Conservation (phyloP, 2,329 filamentous ascomycete species). For the Didymella sp. region DNA sequence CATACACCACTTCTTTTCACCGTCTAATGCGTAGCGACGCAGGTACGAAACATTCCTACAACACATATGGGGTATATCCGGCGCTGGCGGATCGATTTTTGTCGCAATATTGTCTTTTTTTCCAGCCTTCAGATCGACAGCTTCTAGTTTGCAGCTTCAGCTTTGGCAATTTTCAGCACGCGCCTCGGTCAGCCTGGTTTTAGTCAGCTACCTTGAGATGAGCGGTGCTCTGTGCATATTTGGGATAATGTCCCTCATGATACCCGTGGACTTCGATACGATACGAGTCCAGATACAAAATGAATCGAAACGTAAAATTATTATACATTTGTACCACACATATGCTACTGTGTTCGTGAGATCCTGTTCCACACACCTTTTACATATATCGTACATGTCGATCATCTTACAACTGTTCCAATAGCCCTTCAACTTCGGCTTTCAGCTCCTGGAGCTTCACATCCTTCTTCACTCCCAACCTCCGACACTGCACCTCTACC, state of each 20-base stretch:
- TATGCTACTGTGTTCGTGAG: background rate
- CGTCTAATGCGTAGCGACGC: slow-evolving; percentile 21
- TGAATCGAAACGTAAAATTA: slow-evolving; percentile 29
- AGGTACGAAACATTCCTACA: slow-evolving; percentile 22
- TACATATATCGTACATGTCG: background rate
- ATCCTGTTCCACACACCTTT: background rate
- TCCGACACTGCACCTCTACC: slow-evolving; percentile 81
- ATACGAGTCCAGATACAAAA: slow-evolving; percentile 28
- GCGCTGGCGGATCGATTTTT: slow-evolving; percentile 7
- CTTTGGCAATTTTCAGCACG: slow-evolving; percentile 11
- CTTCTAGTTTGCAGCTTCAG: slow-evolving; percentile 10
- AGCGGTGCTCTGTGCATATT: slow-evolving; percentile 30
- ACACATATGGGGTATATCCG: slow-evolving; percentile 18
- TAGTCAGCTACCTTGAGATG: slow-evolving; percentile 12
- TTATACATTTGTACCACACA: slow-evolving; percentile 1
- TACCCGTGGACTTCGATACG: slow-evolving; percentile 30
- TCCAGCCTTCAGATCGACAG: background rate
- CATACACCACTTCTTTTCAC: slow-evolving; percentile 5
- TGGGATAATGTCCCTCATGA: slow-evolving; percentile 28
- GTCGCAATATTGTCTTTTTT: slow-evolving; percentile 17
- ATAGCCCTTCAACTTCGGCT: slow-evolving; percentile 45
- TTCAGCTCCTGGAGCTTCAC: slow-evolving; percentile 62
- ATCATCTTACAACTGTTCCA: slow-evolving; percentile 27
- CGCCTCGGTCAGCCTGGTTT: slow-evolving; percentile 12
- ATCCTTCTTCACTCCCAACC: slow-evolving; percentile 67